phyloP scores from a whole-genome alignment of 331 rosid species.

The Phaseolus coccineus region DNA sequence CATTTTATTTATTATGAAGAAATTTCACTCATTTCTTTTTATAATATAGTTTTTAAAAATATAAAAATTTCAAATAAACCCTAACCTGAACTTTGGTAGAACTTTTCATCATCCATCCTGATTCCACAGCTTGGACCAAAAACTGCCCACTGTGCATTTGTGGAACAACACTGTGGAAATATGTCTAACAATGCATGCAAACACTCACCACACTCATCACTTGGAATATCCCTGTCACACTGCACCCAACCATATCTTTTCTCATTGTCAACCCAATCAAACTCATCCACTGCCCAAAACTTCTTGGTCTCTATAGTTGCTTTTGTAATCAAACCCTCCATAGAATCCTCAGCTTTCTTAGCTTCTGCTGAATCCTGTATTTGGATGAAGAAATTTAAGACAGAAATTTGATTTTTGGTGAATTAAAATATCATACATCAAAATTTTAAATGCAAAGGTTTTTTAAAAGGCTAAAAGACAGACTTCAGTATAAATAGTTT shows the following conservation, averaged over 20 bases:
- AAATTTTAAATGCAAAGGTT: too few species aligned
- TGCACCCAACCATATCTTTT: conserved; percentile 4
- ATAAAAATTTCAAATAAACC: too few species aligned
- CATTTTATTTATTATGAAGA: too few species aligned
- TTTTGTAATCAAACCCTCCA: neutral
- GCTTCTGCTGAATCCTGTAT: neutral
- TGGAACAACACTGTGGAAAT: neutral
- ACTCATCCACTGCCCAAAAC: conserved; percentile 7
- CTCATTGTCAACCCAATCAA: neutral
- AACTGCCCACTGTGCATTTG: neutral
- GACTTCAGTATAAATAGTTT: too few species aligned
- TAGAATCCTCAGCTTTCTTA: neutral
- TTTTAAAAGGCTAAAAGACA: too few species aligned
- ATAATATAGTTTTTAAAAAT: too few species aligned
- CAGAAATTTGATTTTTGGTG: neutral
- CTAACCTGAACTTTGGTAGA: neutral
- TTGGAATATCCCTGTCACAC: neutral
- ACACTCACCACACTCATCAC: neutral
- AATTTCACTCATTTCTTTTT: too few species aligned
- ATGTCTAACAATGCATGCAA: neutral
- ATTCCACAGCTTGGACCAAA: conserved; percentile 3
- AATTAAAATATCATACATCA: too few species aligned
- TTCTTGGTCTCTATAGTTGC: neutral
- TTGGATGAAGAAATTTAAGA: neutral
- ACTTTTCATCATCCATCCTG: neutral